phyloP scores from a whole-genome alignment of 164 flowering plant genomes.

The Nelumbo lutea region DNA sequence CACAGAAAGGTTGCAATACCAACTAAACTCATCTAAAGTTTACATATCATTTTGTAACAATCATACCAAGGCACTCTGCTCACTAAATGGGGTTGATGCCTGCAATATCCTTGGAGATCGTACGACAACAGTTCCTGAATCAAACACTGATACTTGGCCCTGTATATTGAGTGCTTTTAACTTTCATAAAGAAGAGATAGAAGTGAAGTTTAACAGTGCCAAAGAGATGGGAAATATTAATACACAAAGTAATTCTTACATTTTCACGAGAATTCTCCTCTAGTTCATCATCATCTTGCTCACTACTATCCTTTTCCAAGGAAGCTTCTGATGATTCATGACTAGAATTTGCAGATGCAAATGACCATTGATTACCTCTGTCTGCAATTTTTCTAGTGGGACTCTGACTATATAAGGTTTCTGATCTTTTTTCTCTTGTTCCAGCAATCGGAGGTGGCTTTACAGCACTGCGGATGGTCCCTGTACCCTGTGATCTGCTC shows the following conservation, averaged over 20 bases:
- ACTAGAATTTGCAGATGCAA: conserved; percentile 37
- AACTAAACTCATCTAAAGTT: background rate
- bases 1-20: conserved; percentile 4
- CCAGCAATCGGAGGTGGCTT: conserved; percentile 52
- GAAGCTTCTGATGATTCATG: conserved; percentile 39
- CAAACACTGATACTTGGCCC: conserved; percentile 57
- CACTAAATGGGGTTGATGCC: conserved; percentile 42
- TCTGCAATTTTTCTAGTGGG: conserved; percentile 40
- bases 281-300: conserved; percentile 26
- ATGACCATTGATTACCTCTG: conserved; percentile 34
- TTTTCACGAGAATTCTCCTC: conserved; percentile 40
- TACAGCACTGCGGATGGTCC: conserved; percentile 52
- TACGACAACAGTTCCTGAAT: conserved; percentile 81
- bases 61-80: conserved; percentile 50
- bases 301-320: conserved; percentile 33
- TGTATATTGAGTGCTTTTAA: conserved; percentile 25
- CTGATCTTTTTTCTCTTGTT: conserved; percentile 50
- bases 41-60: conserved; percentile 6
- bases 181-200: conserved; percentile 4
- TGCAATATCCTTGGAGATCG: conserved; percentile 62
- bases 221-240: background rate
- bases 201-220: background rate
- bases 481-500: conserved; percentile 48
- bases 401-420: conserved; percentile 35
- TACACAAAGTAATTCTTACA: conserved; percentile 28